Base-by-base conservation (phyloP, 495 filamentous ascomycete species). In the Penicillium flavigenum region DNA sequence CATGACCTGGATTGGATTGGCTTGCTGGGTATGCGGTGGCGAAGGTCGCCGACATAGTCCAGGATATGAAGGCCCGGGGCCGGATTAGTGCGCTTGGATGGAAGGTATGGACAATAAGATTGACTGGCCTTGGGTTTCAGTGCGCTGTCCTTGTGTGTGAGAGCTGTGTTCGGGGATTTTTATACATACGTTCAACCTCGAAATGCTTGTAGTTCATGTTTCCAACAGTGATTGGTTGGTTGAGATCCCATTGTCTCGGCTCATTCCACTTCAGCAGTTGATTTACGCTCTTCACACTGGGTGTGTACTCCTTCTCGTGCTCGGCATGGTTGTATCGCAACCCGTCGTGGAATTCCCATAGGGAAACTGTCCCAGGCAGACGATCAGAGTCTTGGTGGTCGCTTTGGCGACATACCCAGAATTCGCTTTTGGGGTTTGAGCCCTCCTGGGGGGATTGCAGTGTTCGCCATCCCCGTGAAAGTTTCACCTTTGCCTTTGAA, bases 221-320 rank as follows among this genome's bases (percentile, higher is more conserved):
- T 83, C 17, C 63, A 62, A 47, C 63, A 57, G 66, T 69, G 1
- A 67, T 5, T 11, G 56, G 42, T n/a, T 22, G 11, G 14, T 46
- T 34, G 5, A 34, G 43, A 19, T 45, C 22, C 54, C 79, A 57
- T 70, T 66, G 53, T 64, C 70, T 63, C 39, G 61, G 54, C 63
- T 72, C 31, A 59, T 17, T 41, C 86, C 86, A 89, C 12, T 69
- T 64, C 63, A 83, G 60, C 20, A 86, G 69, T 51, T 73, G 61
- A 47, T 80, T 72, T 22, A 81, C 78, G 19, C 75, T 76, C n/a
- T 83, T 73, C 8, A 91, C 81, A 51, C 78, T 80, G 14, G 88
- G 88, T 32, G 88, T 94, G 67, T 89, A 92, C 42, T 81, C 81
- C 65, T 71, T 78, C 71, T 95, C 90, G 58, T 88, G 79, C 69